Evolutionary conservation across 208 protist genomes (phyloP), one percentile per base, ranked within the genome.

Genomic region (Trichomonas tenax): DNA sequence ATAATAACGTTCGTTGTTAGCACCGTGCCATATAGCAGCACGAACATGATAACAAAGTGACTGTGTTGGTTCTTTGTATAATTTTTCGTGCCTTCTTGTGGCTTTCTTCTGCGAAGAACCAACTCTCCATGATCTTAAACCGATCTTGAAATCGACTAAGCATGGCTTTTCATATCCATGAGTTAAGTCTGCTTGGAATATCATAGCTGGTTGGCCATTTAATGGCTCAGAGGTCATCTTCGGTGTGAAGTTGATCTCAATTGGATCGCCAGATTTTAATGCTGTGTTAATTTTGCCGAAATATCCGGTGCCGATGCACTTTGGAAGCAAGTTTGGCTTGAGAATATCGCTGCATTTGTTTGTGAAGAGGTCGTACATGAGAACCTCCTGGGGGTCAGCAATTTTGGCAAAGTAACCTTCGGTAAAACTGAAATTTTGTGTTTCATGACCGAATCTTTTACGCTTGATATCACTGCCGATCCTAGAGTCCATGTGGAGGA

Each of bases 321-420:
- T 38, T 11, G 86, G 86, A 9, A 93, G 4, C 14, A 93, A 51
- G 1, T 48, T 15, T 58, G 41, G 11, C 26, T 41, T 17, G 34
- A 93, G 10, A 17, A 48, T 48, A 10, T 93, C 44, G 38, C 3
- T 0, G 44, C 41, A 44, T 48, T 93, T 34, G 8, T 51, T 51
- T 51, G 11, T 93, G 46, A 48, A 93, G 14, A 40, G 15, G 8
- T n/a, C 14, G 45, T 93, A 93, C 41, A 93, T 48, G 3, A 34
- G 8, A 51, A 38, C 15, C 31, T 93, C 86, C n/a, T 40, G 15
- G 38, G 40, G 26, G n/a, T 26, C 44, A 34, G 36, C n/a, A 17
- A 34, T 93, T 51, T 93, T 93, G 17, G 86, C 86, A 93, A 93
- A 40, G 10, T 51, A 51, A 17, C 86, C 86, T 93, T 93, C 86